Percentiles rank a stretch among this genome's conserved stretches.
Evolutionary conservation across 306 rosid species (phyloP).

Genomic region (Cucurbita ficifolia): DNA sequence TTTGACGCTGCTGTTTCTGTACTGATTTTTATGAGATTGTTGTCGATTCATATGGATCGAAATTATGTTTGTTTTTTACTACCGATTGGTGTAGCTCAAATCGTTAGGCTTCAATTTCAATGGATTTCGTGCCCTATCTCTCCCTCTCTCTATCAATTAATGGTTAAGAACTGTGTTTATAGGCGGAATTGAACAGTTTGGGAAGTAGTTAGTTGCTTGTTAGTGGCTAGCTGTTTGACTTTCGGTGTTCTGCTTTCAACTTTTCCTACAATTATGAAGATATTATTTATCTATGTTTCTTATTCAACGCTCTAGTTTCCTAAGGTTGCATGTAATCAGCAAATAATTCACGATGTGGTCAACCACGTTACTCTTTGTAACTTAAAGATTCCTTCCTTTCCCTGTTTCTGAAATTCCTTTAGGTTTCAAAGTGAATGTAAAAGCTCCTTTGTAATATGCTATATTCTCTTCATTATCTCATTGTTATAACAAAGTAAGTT

Average conservation of each 20-base stretch:
- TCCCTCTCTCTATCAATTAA: background rate
- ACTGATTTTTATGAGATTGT: background rate
- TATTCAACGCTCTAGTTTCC: background rate
- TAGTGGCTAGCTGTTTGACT: background rate
- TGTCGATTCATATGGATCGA: background rate
- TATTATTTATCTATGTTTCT: background rate
- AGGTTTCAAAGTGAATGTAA: background rate
- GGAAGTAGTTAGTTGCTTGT: background rate
- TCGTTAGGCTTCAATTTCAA: background rate
- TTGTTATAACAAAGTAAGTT: background rate
- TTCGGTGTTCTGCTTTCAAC: background rate
- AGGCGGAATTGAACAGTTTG: background rate
- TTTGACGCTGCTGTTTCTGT: background rate
- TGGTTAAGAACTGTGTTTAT: background rate
- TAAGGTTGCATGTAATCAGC: background rate
- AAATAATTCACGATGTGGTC: background rate
- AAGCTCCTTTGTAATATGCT: background rate
- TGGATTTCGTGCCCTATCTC: conserved; percentile 2
- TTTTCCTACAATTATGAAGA: background rate
- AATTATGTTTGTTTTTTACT: background rate
- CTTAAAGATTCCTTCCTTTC: background rate
- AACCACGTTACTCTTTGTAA: background rate
- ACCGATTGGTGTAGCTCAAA: background rate
- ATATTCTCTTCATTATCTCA: background rate
- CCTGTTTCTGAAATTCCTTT: background rate